Evolutionary conservation across 2,329 filamentous ascomycete species (phyloP), one percentile per base, ranked within the genome.

Genomic region (Tolypocladium cylindrosporum): DNA sequence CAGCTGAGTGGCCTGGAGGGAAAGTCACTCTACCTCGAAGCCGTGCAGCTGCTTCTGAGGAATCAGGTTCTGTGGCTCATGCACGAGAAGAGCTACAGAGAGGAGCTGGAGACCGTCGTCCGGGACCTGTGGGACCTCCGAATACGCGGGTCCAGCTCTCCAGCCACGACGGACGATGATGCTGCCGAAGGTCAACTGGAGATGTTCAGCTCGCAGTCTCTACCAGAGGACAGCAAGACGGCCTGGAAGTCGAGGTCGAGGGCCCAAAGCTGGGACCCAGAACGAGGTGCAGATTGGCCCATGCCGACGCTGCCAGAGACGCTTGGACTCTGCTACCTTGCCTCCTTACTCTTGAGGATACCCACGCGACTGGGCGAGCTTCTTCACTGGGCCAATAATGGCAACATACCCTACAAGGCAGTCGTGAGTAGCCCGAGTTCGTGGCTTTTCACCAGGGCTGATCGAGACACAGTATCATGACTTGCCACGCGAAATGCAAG

Each of bases 61-160:
- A 90, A 88, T 67, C 93, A 97, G 75, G 75, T 90, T 19, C 74
- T 83, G 67, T 92, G 87, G 79, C 77, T 97, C 37, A 76, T 96
- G 16, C 75, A 82, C 27, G 75, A 79, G 7, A 85, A 86, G 68
- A 81, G 82, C 0, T 79, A 94, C 54, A 86, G 87, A 1, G 71
- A 77, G 5, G 88, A 96, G 65, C 78, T 97, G 14, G 91, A 96
- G 77, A 86, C 77, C 9, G 78, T 96, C 11, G 85, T 95, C 6
- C 84, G 86, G 59, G 91, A 96, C 68, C 80, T 99, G 16, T 99
- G 94, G 93, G 80, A 87, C 56, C 74, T 97, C 55, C 83, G 90
- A 6, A 75, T 79, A 2, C 74, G 80, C 42, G 74, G 73, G 24
- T 74, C 68, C 71, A 64, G 77, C 61, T 40, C 76, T 71, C 52